Conservation (phyloP, 176 grass and related monocot genomes). For the Paspalum notatum region DNA sequence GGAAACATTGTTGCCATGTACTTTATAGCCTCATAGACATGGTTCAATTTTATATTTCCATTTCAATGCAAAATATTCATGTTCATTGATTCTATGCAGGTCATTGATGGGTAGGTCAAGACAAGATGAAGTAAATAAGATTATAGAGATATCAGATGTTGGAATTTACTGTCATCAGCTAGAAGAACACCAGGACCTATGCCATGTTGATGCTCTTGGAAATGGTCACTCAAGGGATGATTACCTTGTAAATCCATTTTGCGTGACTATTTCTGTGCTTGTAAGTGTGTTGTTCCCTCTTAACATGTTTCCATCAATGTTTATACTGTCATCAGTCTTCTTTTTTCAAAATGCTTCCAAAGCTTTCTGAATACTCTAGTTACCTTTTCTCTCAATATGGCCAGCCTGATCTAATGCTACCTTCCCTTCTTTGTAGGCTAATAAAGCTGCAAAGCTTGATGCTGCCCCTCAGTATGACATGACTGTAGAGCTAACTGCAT, state of each 20-base stretch:
- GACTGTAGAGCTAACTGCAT: slow-evolving; percentile 65
- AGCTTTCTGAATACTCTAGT: slow-evolving; percentile 24
- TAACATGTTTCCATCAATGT: slow-evolving; percentile 30
- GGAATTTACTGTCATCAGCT: slow-evolving; percentile 74
- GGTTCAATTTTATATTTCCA: slow-evolving; percentile 4
- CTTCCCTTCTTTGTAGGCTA: slow-evolving; percentile 56
- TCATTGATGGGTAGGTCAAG: slow-evolving; percentile 72
- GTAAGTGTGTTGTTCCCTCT: slow-evolving; percentile 62
- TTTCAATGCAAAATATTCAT: slow-evolving; percentile 21
- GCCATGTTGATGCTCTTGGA: slow-evolving; percentile 50
- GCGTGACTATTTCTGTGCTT: slow-evolving; percentile 70
- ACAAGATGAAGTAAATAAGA: slow-evolving; percentile 83
- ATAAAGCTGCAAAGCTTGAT: slow-evolving; percentile 82
- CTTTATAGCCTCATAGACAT: slow-evolving; percentile 29
- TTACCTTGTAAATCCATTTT: slow-evolving; percentile 88
- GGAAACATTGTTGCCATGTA: not conserved
- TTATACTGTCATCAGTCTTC: slow-evolving; percentile 21
- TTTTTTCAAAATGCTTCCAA: slow-evolving; percentile 27
- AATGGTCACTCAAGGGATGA: slow-evolving; percentile 66
- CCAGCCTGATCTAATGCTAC: slow-evolving; percentile 7
- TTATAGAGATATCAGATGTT: slow-evolving; percentile 85
- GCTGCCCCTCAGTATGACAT: slow-evolving; percentile 86
- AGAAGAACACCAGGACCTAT: slow-evolving; percentile 51
- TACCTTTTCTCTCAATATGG: slow-evolving; percentile 31
- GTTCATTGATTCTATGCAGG: slow-evolving; percentile 39